These are phyloP conservation scores for Plasmodium fragile DNA, from an alignment of 169 alveolate genomes.

Conservation along the genomic window DNA sequence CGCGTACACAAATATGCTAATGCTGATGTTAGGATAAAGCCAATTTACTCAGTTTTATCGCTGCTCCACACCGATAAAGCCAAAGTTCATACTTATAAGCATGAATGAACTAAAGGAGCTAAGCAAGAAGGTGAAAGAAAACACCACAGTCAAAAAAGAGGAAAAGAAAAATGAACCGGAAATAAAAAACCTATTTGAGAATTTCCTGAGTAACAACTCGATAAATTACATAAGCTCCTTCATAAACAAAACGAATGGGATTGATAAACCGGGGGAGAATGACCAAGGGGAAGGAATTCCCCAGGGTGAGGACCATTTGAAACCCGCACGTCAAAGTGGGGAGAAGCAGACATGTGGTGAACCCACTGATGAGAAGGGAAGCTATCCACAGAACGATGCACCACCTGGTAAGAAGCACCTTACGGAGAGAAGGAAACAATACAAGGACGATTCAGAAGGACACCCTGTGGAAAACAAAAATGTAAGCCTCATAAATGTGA, in stretches of 20 bases:
- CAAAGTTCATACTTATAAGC: background rate
- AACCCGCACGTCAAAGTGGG: background rate
- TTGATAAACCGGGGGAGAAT: slow-evolving; percentile 40
- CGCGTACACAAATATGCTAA: background rate
- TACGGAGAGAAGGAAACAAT: slow-evolving; percentile 13
- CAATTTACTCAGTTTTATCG: background rate
- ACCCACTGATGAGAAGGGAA: background rate
- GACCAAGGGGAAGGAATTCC: background rate
- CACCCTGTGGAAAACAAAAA: slow-evolving; percentile 9
- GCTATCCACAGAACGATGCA: background rate
- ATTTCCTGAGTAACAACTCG: slow-evolving; percentile 59
- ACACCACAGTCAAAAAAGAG: slow-evolving; percentile 44
- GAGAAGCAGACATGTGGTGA: background rate
- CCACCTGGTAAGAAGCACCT: background rate
- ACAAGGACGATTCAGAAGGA: background rate
- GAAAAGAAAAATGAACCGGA: slow-evolving; percentile 69
- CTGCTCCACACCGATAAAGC: background rate
- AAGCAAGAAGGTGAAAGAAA: slow-evolving; percentile 66
- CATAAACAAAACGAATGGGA: slow-evolving; percentile 31
- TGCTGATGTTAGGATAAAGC: background rate
- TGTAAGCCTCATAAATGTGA: slow-evolving; percentile 32
- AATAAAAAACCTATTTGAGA: slow-evolving; percentile 69
- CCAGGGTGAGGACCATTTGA: background rate
- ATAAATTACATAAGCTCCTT: slow-evolving; percentile 65
- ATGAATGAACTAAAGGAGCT: slow-evolving; percentile 76